A percentile compares a stretch with the other conserved stretches of the same genome.
These are phyloP conservation scores for Trypanosoma brucei DNA, from an alignment of 208 protist species.

Conservation along the genomic window DNA sequence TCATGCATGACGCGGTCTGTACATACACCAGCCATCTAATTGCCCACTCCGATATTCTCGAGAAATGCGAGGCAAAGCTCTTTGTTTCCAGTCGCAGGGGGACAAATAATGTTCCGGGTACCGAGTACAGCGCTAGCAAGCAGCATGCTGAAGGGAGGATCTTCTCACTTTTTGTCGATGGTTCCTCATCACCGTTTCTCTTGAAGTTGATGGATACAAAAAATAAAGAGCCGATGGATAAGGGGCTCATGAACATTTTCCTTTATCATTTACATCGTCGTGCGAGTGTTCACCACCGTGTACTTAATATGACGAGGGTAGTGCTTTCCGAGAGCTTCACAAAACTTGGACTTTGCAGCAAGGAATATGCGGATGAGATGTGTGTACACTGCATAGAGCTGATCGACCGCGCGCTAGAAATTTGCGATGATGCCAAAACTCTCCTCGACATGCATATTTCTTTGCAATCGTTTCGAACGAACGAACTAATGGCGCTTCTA, in stretches of 20 bases:
- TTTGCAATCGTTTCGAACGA: slow-evolving; percentile 76
- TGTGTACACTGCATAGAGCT: slow-evolving; percentile 66
- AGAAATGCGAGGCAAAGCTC: slow-evolving; percentile 78
- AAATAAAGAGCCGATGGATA: slow-evolving; percentile 44
- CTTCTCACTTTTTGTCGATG: slow-evolving; percentile 69
- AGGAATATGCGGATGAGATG: slow-evolving; percentile 72
- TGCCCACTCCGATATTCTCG: slow-evolving; percentile 68
- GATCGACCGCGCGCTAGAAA: slow-evolving; percentile 65
- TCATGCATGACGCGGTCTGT: slow-evolving; percentile 76
- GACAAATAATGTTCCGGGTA: background rate
- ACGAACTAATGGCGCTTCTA: slow-evolving; percentile 88
- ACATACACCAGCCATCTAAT: slow-evolving; percentile 76
- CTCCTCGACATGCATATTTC: slow-evolving; percentile 79
- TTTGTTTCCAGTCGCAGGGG: slow-evolving; percentile 32
- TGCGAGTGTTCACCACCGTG: slow-evolving; percentile 77
- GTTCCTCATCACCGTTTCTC: slow-evolving; percentile 71
- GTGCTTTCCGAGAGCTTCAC: slow-evolving; percentile 72
- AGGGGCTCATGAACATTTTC: slow-evolving; percentile 82
- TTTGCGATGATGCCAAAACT: slow-evolving; percentile 80
- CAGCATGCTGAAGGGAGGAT: slow-evolving; percentile 50
- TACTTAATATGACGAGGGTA: slow-evolving; percentile 62
- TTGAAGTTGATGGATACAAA: slow-evolving; percentile 56
- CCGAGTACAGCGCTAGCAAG: slow-evolving; percentile 5
- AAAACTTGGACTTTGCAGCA: slow-evolving; percentile 68
- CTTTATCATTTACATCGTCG: slow-evolving; percentile 84